Percentiles rank a stretch among this genome's conserved stretches.
Evolutionary conservation across 2,329 filamentous ascomycete genomes (phyloP).

Genomic region (Conoideocrella luteorostrata): DNA sequence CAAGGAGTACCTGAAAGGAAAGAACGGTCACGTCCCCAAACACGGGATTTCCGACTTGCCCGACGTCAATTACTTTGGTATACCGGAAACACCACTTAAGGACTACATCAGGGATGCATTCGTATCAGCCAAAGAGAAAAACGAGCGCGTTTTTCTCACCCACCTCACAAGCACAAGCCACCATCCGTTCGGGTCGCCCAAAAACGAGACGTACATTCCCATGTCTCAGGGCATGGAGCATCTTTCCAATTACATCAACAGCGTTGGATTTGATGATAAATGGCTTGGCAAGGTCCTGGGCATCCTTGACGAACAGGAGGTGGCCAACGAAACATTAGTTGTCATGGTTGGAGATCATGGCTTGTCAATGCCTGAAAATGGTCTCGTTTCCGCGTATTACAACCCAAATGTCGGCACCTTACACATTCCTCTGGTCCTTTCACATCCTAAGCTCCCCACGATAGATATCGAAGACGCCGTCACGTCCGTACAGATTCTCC

Average conservation of each 20-base stretch:
- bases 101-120: slow-evolving; percentile 28
- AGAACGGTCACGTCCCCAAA: slow-evolving; percentile 15
- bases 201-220: slow-evolving; percentile 19
- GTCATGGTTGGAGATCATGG: slow-evolving; percentile 28
- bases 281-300: slow-evolving; percentile 26
- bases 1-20: slow-evolving; percentile 24
- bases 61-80: slow-evolving; percentile 28
- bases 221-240: slow-evolving; percentile 21
- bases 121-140: slow-evolving; percentile 19
- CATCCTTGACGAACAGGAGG: slow-evolving; percentile 23
- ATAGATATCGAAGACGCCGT: slow-evolving; percentile 25
- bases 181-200: slow-evolving; percentile 25
- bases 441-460: slow-evolving; percentile 25
- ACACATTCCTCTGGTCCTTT: slow-evolving; percentile 25
- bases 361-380: slow-evolving; percentile 25
- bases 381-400: slow-evolving; percentile 24
- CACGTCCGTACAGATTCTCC: slow-evolving; percentile 26
- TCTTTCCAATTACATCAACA: slow-evolving; percentile 27
- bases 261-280: slow-evolving; percentile 24
- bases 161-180: slow-evolving; percentile 30
- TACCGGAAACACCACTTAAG: slow-evolving; percentile 23
- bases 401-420: slow-evolving; percentile 26
- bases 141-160: slow-evolving; percentile 26
- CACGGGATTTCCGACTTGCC: slow-evolving; percentile 21
- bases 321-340: slow-evolving; percentile 26